Base-by-base conservation (phyloP, 345 rosid genomes). In the Populus davidiana region DNA sequence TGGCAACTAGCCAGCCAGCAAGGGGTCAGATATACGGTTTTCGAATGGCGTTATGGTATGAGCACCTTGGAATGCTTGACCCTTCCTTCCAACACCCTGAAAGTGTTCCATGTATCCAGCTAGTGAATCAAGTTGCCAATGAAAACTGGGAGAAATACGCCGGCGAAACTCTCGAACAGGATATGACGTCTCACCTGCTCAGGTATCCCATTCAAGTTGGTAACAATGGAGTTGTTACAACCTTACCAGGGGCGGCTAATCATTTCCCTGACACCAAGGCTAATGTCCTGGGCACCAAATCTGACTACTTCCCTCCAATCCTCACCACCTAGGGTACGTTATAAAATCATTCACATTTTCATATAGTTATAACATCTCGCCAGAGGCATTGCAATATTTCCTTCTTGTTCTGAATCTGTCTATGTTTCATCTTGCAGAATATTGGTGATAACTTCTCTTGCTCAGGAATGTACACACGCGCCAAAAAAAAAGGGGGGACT, bases 201-300 rank as follows among this genome's bases (percentile, higher is more conserved):
- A 63, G 80, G 43, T 94, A 94, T 79, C 98, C 98, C 3, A 79
- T 94, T 77, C 64, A 82, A 62, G 82, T 92, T 11, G 17, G 75
- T 54, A 12, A 21, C 13, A 23, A 64, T 25, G 97, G 96, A 36
- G 78, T 62, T 2, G 78, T 92, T 39, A 81, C 86, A 39, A 50
- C 67, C 71, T 74, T 89, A 66, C 81, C 83, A 0, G 90, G 88
- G 17, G 49, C 0, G 27, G 2, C 56, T n/a, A 75, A 67, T 29
- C 18, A 39, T 61, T 94, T 92, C 36, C 97, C 96, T 9, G 97
- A 94, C 87, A 92, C 98, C 56, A 77, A 81, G 5, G 98, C 96
- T 78, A 82, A 35, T 2, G 83, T 91, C n/a, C 50, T 90, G 61
- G 98, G 97, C 17, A 67, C 8, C 36, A 88, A 77, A 80, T 79